Conservation (phyloP, 768 basidiomycete genomes). For the Psilocybe cyanescens region DNA sequence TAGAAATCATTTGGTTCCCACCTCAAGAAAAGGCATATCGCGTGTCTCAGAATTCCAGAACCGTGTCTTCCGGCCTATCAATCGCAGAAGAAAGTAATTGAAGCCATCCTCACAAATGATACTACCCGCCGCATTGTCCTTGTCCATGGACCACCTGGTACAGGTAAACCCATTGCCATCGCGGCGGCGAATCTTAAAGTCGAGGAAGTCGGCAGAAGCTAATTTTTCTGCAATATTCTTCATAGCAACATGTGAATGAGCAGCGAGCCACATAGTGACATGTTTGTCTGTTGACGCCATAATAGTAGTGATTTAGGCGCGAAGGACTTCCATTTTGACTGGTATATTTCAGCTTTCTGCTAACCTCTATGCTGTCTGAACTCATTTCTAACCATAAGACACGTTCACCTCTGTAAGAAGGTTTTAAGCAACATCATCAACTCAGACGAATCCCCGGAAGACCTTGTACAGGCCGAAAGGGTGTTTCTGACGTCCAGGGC, state of each 20-base stretch:
- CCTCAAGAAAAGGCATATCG: slow-evolving; percentile 13
- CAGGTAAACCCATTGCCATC: slow-evolving; percentile 69
- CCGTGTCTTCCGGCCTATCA: slow-evolving; percentile 19
- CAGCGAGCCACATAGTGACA: too few species aligned
- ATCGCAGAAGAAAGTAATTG: slow-evolving; percentile 39
- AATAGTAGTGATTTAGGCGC: slow-evolving; percentile 60
- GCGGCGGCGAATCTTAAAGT: slow-evolving; percentile 35
- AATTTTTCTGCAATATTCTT: too few species aligned
- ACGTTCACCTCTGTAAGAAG: slow-evolving; percentile 72
- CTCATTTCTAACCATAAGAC: slow-evolving; percentile 47
- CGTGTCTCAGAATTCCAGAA: slow-evolving; percentile 1
- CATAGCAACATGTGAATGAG: too few species aligned
- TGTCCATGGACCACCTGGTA: slow-evolving; percentile 62
- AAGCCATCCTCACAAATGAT: slow-evolving; percentile 36
- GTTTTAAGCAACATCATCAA: slow-evolving; percentile 55
- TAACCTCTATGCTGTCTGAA: slow-evolving; percentile 32
- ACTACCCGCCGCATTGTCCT: slow-evolving; percentile 31
- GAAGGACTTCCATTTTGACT: slow-evolving; percentile 61
- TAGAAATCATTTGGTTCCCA: slow-evolving; percentile 37
- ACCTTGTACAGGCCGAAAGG: slow-evolving; percentile 44
- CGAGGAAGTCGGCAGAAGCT: too few species aligned
- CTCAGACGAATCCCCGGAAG: slow-evolving; percentile 40
- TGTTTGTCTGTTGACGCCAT: slow-evolving; percentile 45
- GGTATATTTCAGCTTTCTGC: slow-evolving; percentile 44
- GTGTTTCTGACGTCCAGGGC: slow-evolving; percentile 55